Evolutionary conservation across 495 filamentous ascomycete species (phyloP).

Genomic region (Hypoxylon trugodes): DNA sequence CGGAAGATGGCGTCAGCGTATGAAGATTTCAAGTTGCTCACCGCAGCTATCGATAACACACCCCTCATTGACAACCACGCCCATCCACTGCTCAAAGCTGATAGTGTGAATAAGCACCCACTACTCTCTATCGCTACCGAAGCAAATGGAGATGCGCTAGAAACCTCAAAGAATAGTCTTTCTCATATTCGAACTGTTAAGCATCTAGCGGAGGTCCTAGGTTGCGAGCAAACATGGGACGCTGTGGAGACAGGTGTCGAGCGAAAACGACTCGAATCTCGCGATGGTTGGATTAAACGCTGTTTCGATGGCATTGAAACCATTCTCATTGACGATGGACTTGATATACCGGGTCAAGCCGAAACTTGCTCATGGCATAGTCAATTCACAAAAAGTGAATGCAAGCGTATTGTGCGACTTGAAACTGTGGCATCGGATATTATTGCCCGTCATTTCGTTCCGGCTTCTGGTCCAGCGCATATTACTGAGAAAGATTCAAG

Average conservation of each 20-base stretch:
- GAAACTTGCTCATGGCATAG: conserved; percentile 76
- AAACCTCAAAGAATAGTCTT: conserved; percentile 63
- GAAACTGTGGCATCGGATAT: conserved; percentile 77
- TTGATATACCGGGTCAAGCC: conserved; percentile 64
- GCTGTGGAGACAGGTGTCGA: conserved; percentile 68
- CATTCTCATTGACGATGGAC: conserved; percentile 81
- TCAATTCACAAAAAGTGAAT: conserved; percentile 65
- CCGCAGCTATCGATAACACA: conserved; percentile 64
- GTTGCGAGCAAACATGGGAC: conserved; percentile 67
- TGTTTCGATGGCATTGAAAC: conserved; percentile 81
- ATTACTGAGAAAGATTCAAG: conserved; percentile 33
- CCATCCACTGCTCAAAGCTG: conserved; percentile 65
- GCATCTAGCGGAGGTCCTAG: conserved; percentile 71
- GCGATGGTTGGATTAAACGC: conserved; percentile 64
- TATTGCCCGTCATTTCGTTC: conserved; percentile 49
- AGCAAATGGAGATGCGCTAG: conserved; percentile 72
- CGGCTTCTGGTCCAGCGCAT: not conserved
- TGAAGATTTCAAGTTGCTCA: conserved; percentile 44
- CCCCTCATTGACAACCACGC: conserved; percentile 92
- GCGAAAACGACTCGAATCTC: conserved; percentile 61
- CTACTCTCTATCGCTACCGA: conserved; percentile 77
- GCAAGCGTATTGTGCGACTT: conserved; percentile 84
- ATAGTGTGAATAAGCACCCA: conserved; percentile 57
- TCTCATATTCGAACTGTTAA: conserved; percentile 74
- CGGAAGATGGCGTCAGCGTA: conserved; percentile 21